Evolutionary conservation across 1,139 yeast genomes (phyloP).

Genomic region (Saccharomyces hybrid): DNA sequence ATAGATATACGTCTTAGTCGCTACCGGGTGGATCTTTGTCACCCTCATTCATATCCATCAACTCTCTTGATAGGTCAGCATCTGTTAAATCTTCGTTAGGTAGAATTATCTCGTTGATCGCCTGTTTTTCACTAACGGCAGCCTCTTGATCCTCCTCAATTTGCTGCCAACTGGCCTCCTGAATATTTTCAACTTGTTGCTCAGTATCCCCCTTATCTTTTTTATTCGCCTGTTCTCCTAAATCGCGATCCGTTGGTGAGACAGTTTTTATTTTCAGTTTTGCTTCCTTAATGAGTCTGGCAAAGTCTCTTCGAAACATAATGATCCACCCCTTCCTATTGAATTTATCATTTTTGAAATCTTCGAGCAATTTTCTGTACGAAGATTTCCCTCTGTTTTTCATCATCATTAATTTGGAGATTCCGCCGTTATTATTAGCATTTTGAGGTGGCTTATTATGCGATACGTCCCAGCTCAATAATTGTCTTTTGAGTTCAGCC

Average conservation of each 20-base stretch:
- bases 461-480: constrained; percentile 63
- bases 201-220: constrained; percentile 1
- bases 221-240: constrained; percentile 3
- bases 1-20: neutral
- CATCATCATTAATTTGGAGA: constrained; percentile 19
- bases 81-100: constrained; percentile 5
- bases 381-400: constrained; percentile 17
- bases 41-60: constrained; percentile 1
- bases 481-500: constrained; percentile 44
- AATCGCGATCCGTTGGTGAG: neutral
- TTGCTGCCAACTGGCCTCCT: neutral
- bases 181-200: neutral
- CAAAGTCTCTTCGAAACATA: constrained; percentile 45
- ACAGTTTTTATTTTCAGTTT: constrained; percentile 22
- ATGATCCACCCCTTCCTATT: constrained; percentile 46
- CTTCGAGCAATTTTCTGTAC: constrained; percentile 16
- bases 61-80: constrained; percentile 8
- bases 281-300: constrained; percentile 46
- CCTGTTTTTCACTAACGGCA: neutral
- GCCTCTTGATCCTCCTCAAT: neutral
- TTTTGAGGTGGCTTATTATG: constrained; percentile 18
- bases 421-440: constrained; percentile 11
- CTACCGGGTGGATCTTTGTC: neutral
- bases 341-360: constrained; percentile 32
- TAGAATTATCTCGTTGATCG: neutral